Percentiles rank a stretch among this genome's conserved stretches.
phyloP scores from a whole-genome alignment of 106 monocot species.

The Dendrobium nobile region DNA sequence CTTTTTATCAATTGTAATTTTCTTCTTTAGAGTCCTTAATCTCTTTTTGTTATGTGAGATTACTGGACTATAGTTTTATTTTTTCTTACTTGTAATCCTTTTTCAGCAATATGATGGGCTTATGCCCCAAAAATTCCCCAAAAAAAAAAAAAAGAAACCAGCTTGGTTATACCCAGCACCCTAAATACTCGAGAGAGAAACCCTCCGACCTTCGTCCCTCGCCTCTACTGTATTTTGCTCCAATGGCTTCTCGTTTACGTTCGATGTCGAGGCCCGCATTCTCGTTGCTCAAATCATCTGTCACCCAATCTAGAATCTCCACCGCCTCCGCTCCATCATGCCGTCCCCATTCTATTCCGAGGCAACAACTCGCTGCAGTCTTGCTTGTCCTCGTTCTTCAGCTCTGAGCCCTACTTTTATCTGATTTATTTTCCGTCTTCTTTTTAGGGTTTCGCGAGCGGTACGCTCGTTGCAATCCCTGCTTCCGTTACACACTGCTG shows the following conservation, averaged over 20 bases:
- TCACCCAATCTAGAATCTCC: slow-evolving; percentile 3
- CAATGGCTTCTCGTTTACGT: slow-evolving; percentile 68
- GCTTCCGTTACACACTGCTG: slow-evolving; percentile 83
- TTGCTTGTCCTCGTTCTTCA: not conserved
- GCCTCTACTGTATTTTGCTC: not conserved
- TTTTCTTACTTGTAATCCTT: no score
- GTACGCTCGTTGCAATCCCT: slow-evolving; percentile 45
- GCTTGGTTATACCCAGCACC: no score
- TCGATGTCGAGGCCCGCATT: slow-evolving; percentile 44
- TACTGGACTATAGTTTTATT: no score
- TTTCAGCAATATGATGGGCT: no score
- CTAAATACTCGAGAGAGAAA: not conserved
- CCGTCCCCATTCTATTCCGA: slow-evolving; percentile 11
- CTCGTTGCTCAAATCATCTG: slow-evolving; percentile 38
- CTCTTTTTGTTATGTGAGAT: no score
- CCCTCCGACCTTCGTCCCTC: not conserved
- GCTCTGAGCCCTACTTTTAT: not conserved
- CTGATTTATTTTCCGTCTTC: not conserved
- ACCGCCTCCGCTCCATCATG: not conserved
- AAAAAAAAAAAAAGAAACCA: no score
- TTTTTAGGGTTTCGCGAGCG: slow-evolving; percentile 32
- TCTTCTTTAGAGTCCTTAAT: no score
- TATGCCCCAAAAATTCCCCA: no score
- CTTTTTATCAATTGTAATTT: no score
- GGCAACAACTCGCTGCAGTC: slow-evolving; percentile 7